Evolutionary conservation across 345 rosid genomes (phyloP).

Genomic region (Brassica nigra): DNA sequence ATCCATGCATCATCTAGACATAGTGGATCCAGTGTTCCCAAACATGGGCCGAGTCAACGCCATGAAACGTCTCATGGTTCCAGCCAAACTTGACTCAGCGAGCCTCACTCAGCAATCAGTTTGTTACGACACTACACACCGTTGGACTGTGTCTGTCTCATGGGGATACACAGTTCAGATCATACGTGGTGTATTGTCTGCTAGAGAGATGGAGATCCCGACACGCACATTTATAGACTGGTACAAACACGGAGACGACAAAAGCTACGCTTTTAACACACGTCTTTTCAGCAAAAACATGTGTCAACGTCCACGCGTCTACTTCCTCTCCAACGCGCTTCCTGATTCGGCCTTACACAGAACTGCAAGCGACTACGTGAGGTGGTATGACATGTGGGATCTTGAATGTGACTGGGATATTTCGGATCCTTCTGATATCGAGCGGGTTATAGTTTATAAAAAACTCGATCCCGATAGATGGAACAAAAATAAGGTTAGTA

Average conservation of each 20-base stretch:
- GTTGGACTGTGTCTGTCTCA: constrained; percentile 72
- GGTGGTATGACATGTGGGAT: constrained; percentile 18
- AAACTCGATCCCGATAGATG: constrained; percentile 51
- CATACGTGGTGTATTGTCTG: constrained; percentile 49
- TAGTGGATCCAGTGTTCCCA: constrained; percentile 70
- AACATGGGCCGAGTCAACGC: constrained; percentile 47
- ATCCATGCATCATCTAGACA: constrained; percentile 72
- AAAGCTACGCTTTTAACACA: constrained; percentile 56
- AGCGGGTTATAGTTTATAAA: constrained; percentile 47
- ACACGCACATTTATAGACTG: constrained; percentile 63
- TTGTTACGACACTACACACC: constrained; percentile 55
- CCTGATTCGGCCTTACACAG: constrained; percentile 25
- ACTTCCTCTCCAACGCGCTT: constrained; percentile 45
- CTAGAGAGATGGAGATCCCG: constrained; percentile 54
- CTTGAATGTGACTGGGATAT: constrained; percentile 53
- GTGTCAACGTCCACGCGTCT: constrained; percentile 62
- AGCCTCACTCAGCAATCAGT: constrained; percentile 67
- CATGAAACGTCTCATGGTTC: constrained; percentile 45
- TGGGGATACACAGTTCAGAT: constrained; percentile 87
- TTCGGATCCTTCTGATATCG: constrained; percentile 42
- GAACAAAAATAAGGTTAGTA: constrained; percentile 44
- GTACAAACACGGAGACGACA: constrained; percentile 44
- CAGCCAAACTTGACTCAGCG: constrained; percentile 64
- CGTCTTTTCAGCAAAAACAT: constrained; percentile 42
- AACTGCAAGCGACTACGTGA: constrained; percentile 53